Conservation (phyloP, 805 yeast genomes). For the Candida michaelii region DNA sequence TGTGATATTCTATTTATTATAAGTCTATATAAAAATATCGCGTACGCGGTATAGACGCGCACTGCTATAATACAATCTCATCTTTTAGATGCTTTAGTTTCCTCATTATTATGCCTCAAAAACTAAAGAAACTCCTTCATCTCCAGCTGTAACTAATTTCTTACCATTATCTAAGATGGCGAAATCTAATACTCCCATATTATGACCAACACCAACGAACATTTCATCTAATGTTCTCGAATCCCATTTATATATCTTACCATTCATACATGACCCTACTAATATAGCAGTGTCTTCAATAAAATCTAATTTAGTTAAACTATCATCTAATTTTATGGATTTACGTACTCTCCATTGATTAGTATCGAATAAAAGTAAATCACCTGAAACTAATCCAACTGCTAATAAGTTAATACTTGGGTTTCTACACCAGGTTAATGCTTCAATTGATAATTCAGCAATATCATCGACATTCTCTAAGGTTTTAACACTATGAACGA, state of each 20-base stretch:
- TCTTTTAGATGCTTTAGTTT: too few relatives aligned
- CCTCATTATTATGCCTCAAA: conserved; percentile 35
- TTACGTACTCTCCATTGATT: conserved; percentile 85
- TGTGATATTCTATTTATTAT: not conserved
- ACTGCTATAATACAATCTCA: not conserved
- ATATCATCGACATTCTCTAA: conserved; percentile 51
- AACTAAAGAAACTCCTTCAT: conserved; percentile 89
- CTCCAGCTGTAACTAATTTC: conserved; percentile 88
- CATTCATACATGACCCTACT: conserved; percentile 78
- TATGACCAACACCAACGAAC: conserved; percentile 86
- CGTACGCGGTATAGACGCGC: conserved; percentile 6
- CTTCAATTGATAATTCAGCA: conserved; percentile 48
- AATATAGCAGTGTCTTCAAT: conserved; percentile 57
- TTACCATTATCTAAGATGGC: conserved; percentile 63
- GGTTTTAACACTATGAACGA: conserved; percentile 65
- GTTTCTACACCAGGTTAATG: conserved; percentile 71
- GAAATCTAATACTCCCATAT: conserved; percentile 91
- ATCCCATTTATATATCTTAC: conserved; percentile 84
- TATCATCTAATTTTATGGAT: conserved; percentile 63
- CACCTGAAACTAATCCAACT: conserved; percentile 87
- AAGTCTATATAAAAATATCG: not conserved
- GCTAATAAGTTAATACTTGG: conserved; percentile 65
- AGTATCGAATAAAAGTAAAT: conserved; percentile 77
- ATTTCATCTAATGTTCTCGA: conserved; percentile 78
- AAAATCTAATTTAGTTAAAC: conserved; percentile 79